Base-by-base conservation (phyloP, 768 basidiomycete genomes). In the Calocybe cyanea region DNA sequence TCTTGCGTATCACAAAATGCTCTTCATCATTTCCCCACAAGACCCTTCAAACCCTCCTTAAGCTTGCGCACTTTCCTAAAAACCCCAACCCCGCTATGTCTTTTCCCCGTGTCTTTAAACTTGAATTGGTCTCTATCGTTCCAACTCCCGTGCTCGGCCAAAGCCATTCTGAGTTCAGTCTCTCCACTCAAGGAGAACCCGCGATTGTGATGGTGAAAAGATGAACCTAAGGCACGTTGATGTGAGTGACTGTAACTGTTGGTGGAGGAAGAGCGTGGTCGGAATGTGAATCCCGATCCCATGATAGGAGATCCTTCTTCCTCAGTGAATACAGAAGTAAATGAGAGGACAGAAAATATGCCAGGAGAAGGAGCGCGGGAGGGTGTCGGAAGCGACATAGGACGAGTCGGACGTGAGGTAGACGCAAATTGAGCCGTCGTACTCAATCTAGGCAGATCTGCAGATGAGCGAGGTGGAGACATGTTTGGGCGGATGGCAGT, bases 141-240 rank as follows among this genome's bases (percentile, higher is more conserved):
- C 48, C 37, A 63, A 61, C 37, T 42, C 57, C 42, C 59, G 55
- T 66, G 62, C 49, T 60, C 60, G 7, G 78, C 78, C 28, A 80
- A 59, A 1, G 74, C 71, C 76, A 80, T 80, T 52, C 72, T 66
- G 61, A 80, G 50, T 57, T 81, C 80, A 43, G 74, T 77, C 61
- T 81, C 77, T 9, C 80, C 80, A 43, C 78, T 81, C 52, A 81
- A 63, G 45, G 80, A 81, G 57, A 69, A 80, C 11, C 78, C 78
- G 25, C 25, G n/a, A 24, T 56, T 19, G 14, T 28, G 40, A n/a
- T 20, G 35, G 51, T 51, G 31, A 51, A 56, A 31, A 53, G 56
- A 19, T 52, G 40, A 37, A 54, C 57, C 61, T 59, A 64, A 63
- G 53, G 60, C 45, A 59, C 59, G 18, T 57, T 45, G 33, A 23